Evolutionary conservation across 208 protist genomes (phyloP), one percentile per base, ranked within the genome.

Genomic region (Wallacemonas sp.): DNA sequence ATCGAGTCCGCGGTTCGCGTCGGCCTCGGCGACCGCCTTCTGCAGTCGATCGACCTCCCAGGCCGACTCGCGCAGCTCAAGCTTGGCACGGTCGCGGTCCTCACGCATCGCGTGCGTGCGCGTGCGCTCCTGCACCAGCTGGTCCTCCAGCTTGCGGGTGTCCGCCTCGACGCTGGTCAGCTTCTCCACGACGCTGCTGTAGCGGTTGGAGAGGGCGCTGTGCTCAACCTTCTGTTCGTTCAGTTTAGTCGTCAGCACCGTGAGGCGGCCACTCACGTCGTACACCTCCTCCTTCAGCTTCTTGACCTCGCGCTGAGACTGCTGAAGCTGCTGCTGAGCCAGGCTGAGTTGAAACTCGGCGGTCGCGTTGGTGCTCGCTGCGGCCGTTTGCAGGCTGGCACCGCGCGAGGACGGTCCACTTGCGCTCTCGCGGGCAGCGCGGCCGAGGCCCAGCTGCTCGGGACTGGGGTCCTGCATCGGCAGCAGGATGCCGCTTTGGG

Each of bases 221-320:
- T 76, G 74, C 70, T 88, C 72, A 23, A 80, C 62, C 70, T 84
- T 85, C 36, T 90, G 78, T 38, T 89, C 83, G 32, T 87, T 86
- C 38, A 90, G 67, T 41, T 71, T 48, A 23, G 76, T 72, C 17
- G 79, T 80, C 4, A 65, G 61, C 24, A 79, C 67, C 11, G 68
- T 26, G 2, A 88, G 66, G 23, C 80, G 78, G 11, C 2, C 44
- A 26, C 52, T 74, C 2, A 75, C 68, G 23, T 88, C 78, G 38
- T 76, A 70, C 41, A 87, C 64, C 67, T 88, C 83, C 30, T 65
- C 76, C 63, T 76, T 80, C 24, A 85, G 39, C 54, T 57, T 65
- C 38, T 78, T 63, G 64, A 75, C 44, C 72, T 93, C 87, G 3
- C 73, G 72, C 61, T 87, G 76, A 2, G 58, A 41, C 29, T 79